Percentiles rank a stretch among this genome's conserved stretches.
Evolutionary conservation across 2,329 filamentous ascomycete species (phyloP).

Genomic region (Trichophyton schoenleinii): DNA sequence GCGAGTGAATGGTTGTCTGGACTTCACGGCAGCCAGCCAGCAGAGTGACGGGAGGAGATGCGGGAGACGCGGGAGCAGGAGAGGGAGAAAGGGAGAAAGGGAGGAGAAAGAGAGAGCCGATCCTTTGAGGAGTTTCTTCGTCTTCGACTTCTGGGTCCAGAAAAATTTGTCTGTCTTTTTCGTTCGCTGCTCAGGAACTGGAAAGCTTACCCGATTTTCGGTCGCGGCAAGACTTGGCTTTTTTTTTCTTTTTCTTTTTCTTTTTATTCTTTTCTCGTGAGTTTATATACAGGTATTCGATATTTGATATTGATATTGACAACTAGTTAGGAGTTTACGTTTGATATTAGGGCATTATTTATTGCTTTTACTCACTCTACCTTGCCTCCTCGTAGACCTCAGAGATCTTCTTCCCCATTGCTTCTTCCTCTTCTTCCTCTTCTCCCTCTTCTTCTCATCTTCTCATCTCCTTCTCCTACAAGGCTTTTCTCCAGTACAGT

Average conservation of each 20-base stretch:
- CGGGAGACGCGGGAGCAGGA: neutral
- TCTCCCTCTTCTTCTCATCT: neutral
- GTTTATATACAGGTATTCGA: too few species aligned
- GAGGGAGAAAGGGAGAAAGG: neutral
- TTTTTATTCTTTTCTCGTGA: neutral
- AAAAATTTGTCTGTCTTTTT: neutral
- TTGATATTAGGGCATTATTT: neutral
- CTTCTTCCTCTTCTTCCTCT: neutral
- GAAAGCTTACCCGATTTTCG: constrained; percentile 2
- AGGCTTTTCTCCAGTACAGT: neutral
- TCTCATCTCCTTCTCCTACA: neutral
- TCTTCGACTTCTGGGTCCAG: neutral
- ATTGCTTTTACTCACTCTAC: neutral
- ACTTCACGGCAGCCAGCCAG: neutral
- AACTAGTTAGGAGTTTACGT: too few species aligned
- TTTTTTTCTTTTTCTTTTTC: neutral
- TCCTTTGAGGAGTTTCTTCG: neutral
- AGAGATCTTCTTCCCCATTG: too few species aligned
- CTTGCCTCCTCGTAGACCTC: neutral
- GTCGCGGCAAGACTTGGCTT: neutral
- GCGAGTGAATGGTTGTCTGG: neutral
- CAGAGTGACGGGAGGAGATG: neutral
- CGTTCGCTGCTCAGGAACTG: neutral
- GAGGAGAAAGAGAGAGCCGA: neutral
- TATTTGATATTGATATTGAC: neutral